Evolutionary conservation across 2,329 filamentous ascomycete genomes (phyloP).

Genomic region (Fusarium keratoplasticum): DNA sequence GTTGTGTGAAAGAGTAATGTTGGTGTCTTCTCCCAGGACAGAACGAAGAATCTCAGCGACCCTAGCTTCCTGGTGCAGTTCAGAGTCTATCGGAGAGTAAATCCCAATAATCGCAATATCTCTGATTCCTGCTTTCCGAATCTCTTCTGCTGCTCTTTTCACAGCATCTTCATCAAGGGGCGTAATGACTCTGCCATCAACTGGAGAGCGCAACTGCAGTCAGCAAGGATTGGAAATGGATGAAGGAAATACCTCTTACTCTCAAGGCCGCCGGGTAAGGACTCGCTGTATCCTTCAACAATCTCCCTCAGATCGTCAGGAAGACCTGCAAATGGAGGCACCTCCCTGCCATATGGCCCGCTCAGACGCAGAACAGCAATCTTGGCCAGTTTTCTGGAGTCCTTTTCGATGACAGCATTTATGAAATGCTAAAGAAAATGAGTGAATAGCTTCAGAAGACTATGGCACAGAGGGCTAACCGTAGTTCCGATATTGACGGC

Average conservation of each 20-base stretch:
- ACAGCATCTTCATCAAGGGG: background rate
- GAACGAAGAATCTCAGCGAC: background rate
- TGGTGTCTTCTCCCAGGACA: background rate
- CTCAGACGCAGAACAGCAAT: slow-evolving; percentile 58
- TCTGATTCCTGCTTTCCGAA: slow-evolving; percentile 4
- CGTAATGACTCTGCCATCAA: slow-evolving; percentile 12
- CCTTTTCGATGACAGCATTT: slow-evolving; percentile 58
- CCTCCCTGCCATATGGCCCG: slow-evolving; percentile 52
- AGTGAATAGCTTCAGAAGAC: background rate
- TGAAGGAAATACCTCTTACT: slow-evolving; percentile 42
- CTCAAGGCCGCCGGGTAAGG: slow-evolving; percentile 57
- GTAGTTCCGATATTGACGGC: slow-evolving; percentile 18
- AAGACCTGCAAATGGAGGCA: slow-evolving; percentile 58
- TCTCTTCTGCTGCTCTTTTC: background rate
- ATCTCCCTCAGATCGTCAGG: slow-evolving; percentile 52
- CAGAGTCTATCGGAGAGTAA: slow-evolving; percentile 11
- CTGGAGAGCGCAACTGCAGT: background rate
- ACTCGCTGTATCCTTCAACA: slow-evolving; percentile 52
- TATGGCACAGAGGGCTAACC: background rate
- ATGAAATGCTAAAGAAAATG: slow-evolving; percentile 52
- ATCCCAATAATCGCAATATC: slow-evolving; percentile 4
- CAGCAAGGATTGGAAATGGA: fast-evolving
- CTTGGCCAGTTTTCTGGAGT: slow-evolving; percentile 52
- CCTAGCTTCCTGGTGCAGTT: background rate
- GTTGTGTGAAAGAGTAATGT: slow-evolving; percentile 7